Percentiles rank a stretch among this genome's conserved stretches.
Conservation (phyloP, 2,329 filamentous ascomycete species). For the Lasiodiplodia sp. region DNA sequence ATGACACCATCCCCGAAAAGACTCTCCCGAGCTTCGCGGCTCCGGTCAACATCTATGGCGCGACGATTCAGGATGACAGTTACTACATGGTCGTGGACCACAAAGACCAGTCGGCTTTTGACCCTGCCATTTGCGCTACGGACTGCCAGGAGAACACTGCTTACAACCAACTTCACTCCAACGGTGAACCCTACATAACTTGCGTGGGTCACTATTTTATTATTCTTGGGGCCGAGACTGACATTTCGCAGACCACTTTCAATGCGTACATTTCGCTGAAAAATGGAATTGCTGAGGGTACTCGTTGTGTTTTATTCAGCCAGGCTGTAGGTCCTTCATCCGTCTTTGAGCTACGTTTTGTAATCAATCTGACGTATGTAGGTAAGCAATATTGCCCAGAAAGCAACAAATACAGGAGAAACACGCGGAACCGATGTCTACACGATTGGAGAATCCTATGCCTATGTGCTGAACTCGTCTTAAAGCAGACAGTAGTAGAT, state of each 20-base stretch:
- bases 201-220: constrained; percentile 42
- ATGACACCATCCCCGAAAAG: not conserved
- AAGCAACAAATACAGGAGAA: not conserved
- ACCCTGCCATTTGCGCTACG: constrained; percentile 42
- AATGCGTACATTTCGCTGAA: constrained; percentile 48
- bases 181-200: constrained; percentile 40
- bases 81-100: constrained; percentile 41
- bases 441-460: not conserved
- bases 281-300: constrained; percentile 45
- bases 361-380: constrained; percentile 32
- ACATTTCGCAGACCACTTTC: constrained; percentile 31
- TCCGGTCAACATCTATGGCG: constrained; percentile 33
- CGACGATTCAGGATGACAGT: constrained; percentile 38
- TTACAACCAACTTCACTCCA: constrained; percentile 42
- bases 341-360: not conserved
- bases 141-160: constrained; percentile 45
- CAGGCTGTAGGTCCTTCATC: constrained; percentile 13
- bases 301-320: constrained; percentile 44
- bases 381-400: not conserved
- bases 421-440: not conserved
- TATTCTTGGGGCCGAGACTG: not conserved
- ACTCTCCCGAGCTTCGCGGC: constrained; percentile 34
- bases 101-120: constrained; percentile 38
- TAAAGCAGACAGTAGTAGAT: not conserved
- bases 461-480: not conserved